phyloP scores from a whole-genome alignment of 805 yeast genomes.

The Candida railenensis region DNA sequence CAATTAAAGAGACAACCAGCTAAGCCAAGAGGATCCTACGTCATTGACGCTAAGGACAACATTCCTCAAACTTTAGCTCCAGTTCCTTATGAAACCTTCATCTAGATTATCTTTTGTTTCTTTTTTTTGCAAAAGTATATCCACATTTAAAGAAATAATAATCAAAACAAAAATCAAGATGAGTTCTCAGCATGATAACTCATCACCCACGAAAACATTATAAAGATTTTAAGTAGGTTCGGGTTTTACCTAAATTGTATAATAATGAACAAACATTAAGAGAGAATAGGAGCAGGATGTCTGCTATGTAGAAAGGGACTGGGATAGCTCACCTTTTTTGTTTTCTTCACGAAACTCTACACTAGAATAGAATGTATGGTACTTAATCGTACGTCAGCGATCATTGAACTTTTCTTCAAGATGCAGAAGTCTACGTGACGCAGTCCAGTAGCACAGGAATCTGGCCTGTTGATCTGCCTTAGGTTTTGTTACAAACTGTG shows the following conservation, averaged over 20 bases:
- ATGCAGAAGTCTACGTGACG: slow-evolving; percentile 3
- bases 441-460: slow-evolving; percentile 2
- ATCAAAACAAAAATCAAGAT: not conserved
- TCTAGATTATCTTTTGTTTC: slow-evolving; percentile 43
- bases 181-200: not conserved
- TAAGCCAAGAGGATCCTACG: slow-evolving; percentile 92
- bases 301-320: not conserved
- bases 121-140: too few relatives aligned
- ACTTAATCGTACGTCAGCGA: slow-evolving; percentile 4
- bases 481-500: not conserved
- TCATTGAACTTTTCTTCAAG: slow-evolving; percentile 5
- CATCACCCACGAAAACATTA: not conserved
- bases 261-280: slow-evolving; percentile 1
- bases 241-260: slow-evolving; percentile 3
- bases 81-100: slow-evolving; percentile 99
- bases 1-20: slow-evolving; percentile 98
- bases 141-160: not conserved
- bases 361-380: too few relatives aligned
- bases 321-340: not conserved
- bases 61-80: slow-evolving; percentile 98
- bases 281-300: not conserved
- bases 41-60: slow-evolving; percentile 77
- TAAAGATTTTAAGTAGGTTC: not conserved
- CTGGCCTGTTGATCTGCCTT: not conserved
- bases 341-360: not conserved